phyloP scores from a whole-genome alignment of 2,329 filamentous ascomycete species.

The Fusarium siculi region DNA sequence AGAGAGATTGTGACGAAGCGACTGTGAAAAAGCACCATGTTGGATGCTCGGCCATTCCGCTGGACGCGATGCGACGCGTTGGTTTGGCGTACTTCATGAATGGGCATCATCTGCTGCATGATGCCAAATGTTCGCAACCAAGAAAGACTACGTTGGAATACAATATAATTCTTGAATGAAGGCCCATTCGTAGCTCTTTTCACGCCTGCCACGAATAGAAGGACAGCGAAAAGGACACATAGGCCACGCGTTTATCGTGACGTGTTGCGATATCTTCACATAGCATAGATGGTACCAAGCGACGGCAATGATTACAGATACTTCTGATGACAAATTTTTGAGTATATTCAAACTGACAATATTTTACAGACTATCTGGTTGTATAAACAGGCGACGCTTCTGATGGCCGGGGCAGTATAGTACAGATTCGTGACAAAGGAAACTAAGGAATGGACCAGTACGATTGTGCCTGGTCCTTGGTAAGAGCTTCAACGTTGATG shows the following conservation, averaged over 20 bases:
- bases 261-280: no score
- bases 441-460: slow-evolving; percentile 23
- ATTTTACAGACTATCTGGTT: not conserved
- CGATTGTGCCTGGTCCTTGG: slow-evolving; percentile 22
- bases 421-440: not conserved
- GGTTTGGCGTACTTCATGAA: no score
- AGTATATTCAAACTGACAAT: not conserved
- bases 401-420: no score
- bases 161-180: fast-evolving
- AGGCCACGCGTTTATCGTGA: not conserved
- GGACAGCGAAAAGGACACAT: fast-evolving
- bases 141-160: fast-evolving
- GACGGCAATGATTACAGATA: no score
- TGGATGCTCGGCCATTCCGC: no score
- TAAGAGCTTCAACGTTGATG: slow-evolving; percentile 20
- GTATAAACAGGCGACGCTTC: not conserved
- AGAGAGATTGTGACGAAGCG: slow-evolving; percentile 56
- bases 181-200: fast-evolving
- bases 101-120: fast-evolving
- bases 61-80: not conserved
- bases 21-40: not conserved
- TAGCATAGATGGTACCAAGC: no score
- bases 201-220: fast-evolving
- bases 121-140: no score
- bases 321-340: no score